These are phyloP conservation scores for Verticillium zaregamsianum DNA, from an alignment of 2,329 filamentous ascomycete genomes.

Conservation along the genomic window DNA sequence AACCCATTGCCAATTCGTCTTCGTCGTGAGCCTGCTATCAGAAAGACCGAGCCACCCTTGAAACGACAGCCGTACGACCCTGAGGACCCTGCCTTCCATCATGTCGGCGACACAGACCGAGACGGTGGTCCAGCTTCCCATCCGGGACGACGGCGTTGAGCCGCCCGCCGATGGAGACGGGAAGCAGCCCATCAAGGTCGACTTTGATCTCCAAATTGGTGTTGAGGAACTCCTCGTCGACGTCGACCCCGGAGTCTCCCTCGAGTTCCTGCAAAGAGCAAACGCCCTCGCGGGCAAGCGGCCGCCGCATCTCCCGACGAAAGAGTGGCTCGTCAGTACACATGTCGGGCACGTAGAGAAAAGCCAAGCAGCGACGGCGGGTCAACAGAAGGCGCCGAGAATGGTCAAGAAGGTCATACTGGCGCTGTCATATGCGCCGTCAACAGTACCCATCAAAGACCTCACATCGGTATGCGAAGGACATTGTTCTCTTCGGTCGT, in stretches of 20 bases:
- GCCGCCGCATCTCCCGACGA: conserved; percentile 6
- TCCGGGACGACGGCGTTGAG: background rate
- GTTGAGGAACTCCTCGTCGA: conserved; percentile 16
- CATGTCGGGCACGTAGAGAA: conserved; percentile 7
- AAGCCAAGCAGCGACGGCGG: background rate
- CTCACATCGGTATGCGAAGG: conserved; percentile 8
- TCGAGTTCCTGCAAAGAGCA: conserved; percentile 16
- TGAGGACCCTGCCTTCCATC: background rate
- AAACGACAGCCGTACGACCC: background rate
- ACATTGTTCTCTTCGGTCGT: background rate
- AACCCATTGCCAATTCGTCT: background rate
- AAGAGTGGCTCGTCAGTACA: conserved; percentile 12
- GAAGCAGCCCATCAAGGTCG: conserved; percentile 2
- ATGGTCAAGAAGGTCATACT: conserved; percentile 19
- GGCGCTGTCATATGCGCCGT: conserved; percentile 17
- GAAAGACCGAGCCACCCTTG: background rate
- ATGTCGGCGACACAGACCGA: background rate
- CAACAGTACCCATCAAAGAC: conserved; percentile 6
- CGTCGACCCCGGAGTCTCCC: conserved; percentile 16
- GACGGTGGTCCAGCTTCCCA: background rate
- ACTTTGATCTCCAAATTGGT: conserved; percentile 13
- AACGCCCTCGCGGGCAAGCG: conserved; percentile 15
- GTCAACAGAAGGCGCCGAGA: conserved; percentile 10
- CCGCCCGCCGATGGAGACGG: background rate
- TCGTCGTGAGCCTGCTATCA: background rate